phyloP scores from a whole-genome alignment of 1,284 basidiomycete species.

The Ustilago esculenta region DNA sequence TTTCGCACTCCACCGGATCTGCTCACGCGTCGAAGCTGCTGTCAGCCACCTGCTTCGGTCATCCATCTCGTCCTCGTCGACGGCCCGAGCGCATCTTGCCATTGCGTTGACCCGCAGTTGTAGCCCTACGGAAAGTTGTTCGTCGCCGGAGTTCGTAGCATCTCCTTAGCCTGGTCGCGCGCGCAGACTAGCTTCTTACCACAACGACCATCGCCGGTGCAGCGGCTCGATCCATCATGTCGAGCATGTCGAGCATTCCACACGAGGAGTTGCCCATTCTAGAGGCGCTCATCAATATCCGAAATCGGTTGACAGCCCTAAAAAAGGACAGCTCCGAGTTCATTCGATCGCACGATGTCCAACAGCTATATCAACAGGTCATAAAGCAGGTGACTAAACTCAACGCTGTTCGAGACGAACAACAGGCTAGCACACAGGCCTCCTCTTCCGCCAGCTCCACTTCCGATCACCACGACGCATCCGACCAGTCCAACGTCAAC shows the following conservation, averaged over 20 bases:
- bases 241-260: conserved; percentile 63
- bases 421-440: conserved; percentile 38
- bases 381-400: conserved; percentile 95
- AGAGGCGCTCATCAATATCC: conserved; percentile 92
- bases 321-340: conserved; percentile 88
- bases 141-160: background rate
- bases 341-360: conserved; percentile 91
- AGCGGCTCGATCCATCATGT: conserved; percentile 24
- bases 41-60: background rate
- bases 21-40: background rate
- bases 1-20: background rate
- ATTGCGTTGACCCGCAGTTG: too few relatives aligned
- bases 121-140: too few relatives aligned
- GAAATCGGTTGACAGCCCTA: conserved; percentile 82
- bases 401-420: conserved; percentile 84
- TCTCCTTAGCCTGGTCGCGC: background rate
- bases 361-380: conserved; percentile 89
- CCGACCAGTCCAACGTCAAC: conserved; percentile 15
- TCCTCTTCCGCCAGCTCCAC: conserved; percentile 35
- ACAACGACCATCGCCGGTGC: background rate
- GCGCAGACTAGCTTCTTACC: background rate
- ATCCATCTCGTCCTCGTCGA: background rate
- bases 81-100: background rate
- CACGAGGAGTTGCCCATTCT: conserved; percentile 84
- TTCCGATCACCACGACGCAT: conserved; percentile 36